Percentiles rank a stretch among this genome's conserved stretches.
Evolutionary conservation across 306 rosid species (phyloP).

Genomic region (Comarum palustre): DNA sequence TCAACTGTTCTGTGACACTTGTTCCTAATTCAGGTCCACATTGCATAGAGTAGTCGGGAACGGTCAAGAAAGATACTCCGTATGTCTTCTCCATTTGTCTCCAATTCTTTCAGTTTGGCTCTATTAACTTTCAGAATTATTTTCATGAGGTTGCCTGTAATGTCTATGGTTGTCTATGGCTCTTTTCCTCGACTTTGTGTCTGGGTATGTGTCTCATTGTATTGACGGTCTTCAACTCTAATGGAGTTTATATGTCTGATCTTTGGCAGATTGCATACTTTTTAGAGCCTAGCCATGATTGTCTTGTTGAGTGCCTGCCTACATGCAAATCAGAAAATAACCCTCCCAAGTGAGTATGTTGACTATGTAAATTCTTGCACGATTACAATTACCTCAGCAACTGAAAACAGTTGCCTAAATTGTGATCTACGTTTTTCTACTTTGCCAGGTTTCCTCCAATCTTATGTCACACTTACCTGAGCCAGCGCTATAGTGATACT

Average conservation of each 20-base stretch:
- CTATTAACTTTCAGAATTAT: not conserved
- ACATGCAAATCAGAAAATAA: conserved; percentile 76
- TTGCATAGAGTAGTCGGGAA: conserved; percentile 83
- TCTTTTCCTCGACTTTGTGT: not conserved
- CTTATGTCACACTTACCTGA: conserved; percentile 53
- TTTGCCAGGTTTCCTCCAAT: conserved; percentile 68
- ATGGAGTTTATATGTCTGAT: conserved; percentile 9
- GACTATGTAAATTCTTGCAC: too few relatives aligned
- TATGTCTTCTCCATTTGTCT: conserved; percentile 32
- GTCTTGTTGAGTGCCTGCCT: conserved; percentile 83
- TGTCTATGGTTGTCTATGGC: not conserved
- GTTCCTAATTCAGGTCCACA: conserved; percentile 62
- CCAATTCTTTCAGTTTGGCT: not conserved
- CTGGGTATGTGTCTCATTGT: not conserved
- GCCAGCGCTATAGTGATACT: conserved; percentile 68
- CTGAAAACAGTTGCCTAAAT: not conserved
- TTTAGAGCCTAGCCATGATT: conserved; percentile 75
- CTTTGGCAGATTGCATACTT: conserved; percentile 72
- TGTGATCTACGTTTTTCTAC: not conserved
- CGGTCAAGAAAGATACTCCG: conserved; percentile 85
- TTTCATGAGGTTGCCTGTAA: not conserved
- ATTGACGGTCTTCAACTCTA: not conserved
- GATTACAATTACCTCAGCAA: not conserved
- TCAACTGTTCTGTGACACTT: not conserved
- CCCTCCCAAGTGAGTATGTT: conserved; percentile 82